Evolutionary conservation across 495 filamentous ascomycete species (phyloP).

Genomic region (Elasticomyces elasticus): DNA sequence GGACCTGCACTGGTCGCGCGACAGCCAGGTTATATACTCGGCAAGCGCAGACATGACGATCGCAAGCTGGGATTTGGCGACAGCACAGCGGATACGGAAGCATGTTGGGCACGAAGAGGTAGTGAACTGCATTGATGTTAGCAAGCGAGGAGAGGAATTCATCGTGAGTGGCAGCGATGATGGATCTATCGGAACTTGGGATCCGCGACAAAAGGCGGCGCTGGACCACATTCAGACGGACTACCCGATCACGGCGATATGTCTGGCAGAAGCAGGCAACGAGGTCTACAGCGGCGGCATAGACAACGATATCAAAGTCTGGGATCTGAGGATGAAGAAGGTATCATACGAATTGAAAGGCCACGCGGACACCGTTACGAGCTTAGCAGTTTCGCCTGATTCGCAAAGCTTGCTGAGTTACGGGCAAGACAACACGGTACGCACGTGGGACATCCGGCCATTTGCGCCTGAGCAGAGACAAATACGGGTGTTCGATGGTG

Average conservation of each 20-base stretch:
- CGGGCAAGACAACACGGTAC: slow-evolving; percentile 83
- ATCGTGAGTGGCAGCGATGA: slow-evolving; percentile 86
- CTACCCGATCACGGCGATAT: slow-evolving; percentile 85
- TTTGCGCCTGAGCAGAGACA: slow-evolving; percentile 83
- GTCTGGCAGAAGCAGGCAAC: slow-evolving; percentile 83
- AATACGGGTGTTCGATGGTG: slow-evolving; percentile 78
- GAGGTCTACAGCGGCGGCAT: slow-evolving; percentile 94
- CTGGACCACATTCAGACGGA: slow-evolving; percentile 82
- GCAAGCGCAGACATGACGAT: slow-evolving; percentile 87
- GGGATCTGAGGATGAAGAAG: slow-evolving; percentile 86
- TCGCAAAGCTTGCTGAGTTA: slow-evolving; percentile 84
- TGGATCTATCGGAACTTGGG: slow-evolving; percentile 89
- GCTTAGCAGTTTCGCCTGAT: slow-evolving; percentile 80
- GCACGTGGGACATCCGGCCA: slow-evolving; percentile 92
- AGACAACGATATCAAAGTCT: slow-evolving; percentile 94
- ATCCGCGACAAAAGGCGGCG: slow-evolving; percentile 83
- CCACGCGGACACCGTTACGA: slow-evolving; percentile 86
- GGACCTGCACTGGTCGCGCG: slow-evolving; percentile 93
- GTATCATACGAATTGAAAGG: slow-evolving; percentile 80
- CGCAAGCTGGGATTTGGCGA: slow-evolving; percentile 90
- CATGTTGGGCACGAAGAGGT: slow-evolving; percentile 92
- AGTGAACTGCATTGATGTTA: slow-evolving; percentile 81
- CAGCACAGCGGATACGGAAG: slow-evolving; percentile 73
- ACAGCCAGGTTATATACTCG: slow-evolving; percentile 82
- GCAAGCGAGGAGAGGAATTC: slow-evolving; percentile 78